Base-by-base conservation (phyloP, 352 stramenopile species). In the Pythium grandisporangium region DNA sequence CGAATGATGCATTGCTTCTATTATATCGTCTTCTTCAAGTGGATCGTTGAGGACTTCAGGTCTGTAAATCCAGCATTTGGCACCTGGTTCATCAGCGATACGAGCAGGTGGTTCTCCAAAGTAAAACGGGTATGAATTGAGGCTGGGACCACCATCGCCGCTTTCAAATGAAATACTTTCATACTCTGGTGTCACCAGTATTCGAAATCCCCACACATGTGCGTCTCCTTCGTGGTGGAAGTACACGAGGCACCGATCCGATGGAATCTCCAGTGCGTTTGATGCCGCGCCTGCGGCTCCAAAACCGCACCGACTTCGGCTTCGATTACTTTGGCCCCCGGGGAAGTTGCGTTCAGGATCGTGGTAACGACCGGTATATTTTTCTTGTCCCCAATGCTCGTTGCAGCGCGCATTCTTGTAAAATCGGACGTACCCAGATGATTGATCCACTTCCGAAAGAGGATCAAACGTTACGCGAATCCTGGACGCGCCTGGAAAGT, bases 381-480 rank as follows among this genome's bases (percentile, higher is more conserved):
- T 72, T 22, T 76, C 56, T 41, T 89, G 68, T 11, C 72, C 76
- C 76, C 76, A 89, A 30, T 62, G 58, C 14, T 84, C 76, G n/a
- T 67, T 63, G 51, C 69, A 86, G 17, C 58, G 58, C 10, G 61
- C 70, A 40, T 81, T 67, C 46, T 80, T 82, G 55, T 86, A 86
- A 46, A 89, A 67, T 0, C 71, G 70, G 29, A 89, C 72, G 49
- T 72, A 86, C 0, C 72, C 73, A 2, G 55, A 70, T 0, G 64
- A 62, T n/a, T 64, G 53, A 20, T 82, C 65, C 33, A 87, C 66
- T 22, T 88, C 69, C 33, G 60, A 84, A 23, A 86, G 41, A 10
- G 69, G 61, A 49, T 92, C 76, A 54, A 92, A 90, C 0, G 59
- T 85, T 4, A 92, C 58, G 13, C 71, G 71, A 50, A 92, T 82